phyloP scores from a whole-genome alignment of 2,329 filamentous ascomycete genomes.

The Cladosporium oxysporum region DNA sequence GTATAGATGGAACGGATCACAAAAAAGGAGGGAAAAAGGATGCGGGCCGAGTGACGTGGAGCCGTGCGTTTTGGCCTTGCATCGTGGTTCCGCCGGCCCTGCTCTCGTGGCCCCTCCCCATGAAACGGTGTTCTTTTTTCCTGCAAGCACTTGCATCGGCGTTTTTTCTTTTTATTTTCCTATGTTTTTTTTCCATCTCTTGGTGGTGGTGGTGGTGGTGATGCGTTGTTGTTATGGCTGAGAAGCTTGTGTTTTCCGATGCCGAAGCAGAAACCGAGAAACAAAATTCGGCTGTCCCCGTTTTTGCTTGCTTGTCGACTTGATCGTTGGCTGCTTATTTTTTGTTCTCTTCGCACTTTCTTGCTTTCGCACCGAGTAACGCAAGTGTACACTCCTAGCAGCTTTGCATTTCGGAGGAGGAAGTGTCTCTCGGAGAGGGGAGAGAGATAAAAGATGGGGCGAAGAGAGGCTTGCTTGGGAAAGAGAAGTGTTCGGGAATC shows the following conservation, averaged over 20 bases:
- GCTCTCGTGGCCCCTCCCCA: slow-evolving; percentile 2
- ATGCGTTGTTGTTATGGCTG: background rate
- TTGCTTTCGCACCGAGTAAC: background rate
- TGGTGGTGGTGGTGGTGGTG: background rate
- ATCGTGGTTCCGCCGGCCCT: slow-evolving; percentile 15
- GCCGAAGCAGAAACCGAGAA: background rate
- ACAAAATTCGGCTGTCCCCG: background rate
- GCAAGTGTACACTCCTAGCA: background rate
- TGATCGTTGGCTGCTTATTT: background rate
- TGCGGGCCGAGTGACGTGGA: slow-evolving; percentile 12
- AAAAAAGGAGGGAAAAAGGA: slow-evolving; percentile 14
- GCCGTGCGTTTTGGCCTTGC: slow-evolving; percentile 16
- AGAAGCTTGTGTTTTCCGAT: background rate
- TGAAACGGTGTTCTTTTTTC: background rate
- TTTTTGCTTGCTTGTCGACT: background rate
- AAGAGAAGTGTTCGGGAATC: background rate
- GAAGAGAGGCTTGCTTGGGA: background rate
- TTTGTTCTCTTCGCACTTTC: background rate
- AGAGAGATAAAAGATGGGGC: background rate
- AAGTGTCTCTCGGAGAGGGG: background rate
- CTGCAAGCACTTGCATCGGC: slow-evolving; percentile 14
- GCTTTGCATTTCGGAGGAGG: background rate
- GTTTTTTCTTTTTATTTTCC: slow-evolving; percentile 1
- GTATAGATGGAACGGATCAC: slow-evolving; percentile 15
- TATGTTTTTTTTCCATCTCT: background rate